phyloP scores from a whole-genome alignment of 306 rosid genomes.

The Cucurbita moschata region DNA sequence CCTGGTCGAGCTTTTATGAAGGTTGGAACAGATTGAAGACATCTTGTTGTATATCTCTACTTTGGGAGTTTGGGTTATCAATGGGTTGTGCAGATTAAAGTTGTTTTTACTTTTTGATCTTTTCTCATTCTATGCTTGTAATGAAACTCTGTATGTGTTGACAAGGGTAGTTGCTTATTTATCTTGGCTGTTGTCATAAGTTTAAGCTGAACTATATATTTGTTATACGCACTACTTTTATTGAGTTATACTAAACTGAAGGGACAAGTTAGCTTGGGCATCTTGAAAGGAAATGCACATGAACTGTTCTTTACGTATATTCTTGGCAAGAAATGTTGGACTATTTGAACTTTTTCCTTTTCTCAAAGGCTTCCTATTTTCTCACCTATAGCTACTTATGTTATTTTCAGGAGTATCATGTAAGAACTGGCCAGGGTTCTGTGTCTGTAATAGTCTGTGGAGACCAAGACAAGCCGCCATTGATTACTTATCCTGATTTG shows the following conservation, averaged over 20 bases:
- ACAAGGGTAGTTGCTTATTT: not conserved
- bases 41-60: not conserved
- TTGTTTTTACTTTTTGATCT: not conserved
- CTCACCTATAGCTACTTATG: not conserved
- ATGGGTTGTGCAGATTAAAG: not conserved
- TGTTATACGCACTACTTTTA: conserved; percentile 20
- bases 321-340: conserved; percentile 17
- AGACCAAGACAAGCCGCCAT: conserved; percentile 76
- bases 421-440: conserved; percentile 74
- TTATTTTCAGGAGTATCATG: conserved; percentile 49
- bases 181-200: not conserved
- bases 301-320: conserved; percentile 27
- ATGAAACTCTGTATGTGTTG: not conserved
- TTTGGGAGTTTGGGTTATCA: not conserved
- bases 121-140: not conserved
- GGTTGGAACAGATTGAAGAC: not conserved
- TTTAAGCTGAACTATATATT: not conserved
- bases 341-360: conserved; percentile 12
- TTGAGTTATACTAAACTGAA: conserved; percentile 17
- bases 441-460: conserved; percentile 76
- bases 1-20: not conserved
- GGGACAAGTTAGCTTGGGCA: conserved; percentile 22
- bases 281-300: conserved; percentile 38
- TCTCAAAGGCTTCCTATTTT: conserved; percentile 9
- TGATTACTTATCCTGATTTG: conserved; percentile 83